Evolutionary conservation across 768 basidiomycete genomes (phyloP).

Genomic region (Coprinellus aureogranulatus): DNA sequence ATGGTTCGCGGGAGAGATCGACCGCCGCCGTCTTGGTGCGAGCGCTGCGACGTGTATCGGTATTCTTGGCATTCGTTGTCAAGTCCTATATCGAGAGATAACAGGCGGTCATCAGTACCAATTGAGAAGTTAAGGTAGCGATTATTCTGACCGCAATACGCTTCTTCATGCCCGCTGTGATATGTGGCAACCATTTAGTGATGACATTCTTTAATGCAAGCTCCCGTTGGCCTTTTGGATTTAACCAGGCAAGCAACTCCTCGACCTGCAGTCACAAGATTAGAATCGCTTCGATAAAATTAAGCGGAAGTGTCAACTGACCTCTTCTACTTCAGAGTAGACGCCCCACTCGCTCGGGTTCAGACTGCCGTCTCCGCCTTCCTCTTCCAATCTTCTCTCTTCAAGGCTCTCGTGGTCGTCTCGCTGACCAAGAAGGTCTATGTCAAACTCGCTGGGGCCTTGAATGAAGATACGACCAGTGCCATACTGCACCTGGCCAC

Average conservation of each 20-base stretch:
- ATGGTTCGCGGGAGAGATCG: conserved; percentile 74
- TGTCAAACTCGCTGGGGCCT: conserved; percentile 82
- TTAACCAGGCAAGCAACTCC: conserved; percentile 84
- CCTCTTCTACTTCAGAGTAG: conserved; percentile 86
- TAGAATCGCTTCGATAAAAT: conserved; percentile 7
- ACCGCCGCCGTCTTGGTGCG: conserved; percentile 59
- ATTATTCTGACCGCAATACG: conserved; percentile 36
- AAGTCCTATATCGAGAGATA: conserved; percentile 52
- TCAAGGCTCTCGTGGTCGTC: conserved; percentile 54
- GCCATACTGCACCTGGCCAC: conserved; percentile 79
- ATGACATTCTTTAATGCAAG: conserved; percentile 72
- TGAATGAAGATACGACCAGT: conserved; percentile 91
- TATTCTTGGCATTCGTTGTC: conserved; percentile 63
- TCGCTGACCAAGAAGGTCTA: conserved; percentile 63
- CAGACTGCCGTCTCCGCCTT: conserved; percentile 74
- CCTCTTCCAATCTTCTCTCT: conserved; percentile 68
- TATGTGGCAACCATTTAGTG: conserved; percentile 81
- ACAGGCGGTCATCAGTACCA: conserved; percentile 4
- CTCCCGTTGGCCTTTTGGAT: conserved; percentile 88
- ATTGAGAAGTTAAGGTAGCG: not conserved
- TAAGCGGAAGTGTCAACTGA: conserved; percentile 32
- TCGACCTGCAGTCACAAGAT: conserved; percentile 55
- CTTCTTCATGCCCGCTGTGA: conserved; percentile 75
- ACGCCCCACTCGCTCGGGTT: conserved; percentile 85
- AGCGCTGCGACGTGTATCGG: conserved; percentile 78